Conservation (phyloP, 1,284 basidiomycete species). For the Fomitiporia mediterranea region DNA sequence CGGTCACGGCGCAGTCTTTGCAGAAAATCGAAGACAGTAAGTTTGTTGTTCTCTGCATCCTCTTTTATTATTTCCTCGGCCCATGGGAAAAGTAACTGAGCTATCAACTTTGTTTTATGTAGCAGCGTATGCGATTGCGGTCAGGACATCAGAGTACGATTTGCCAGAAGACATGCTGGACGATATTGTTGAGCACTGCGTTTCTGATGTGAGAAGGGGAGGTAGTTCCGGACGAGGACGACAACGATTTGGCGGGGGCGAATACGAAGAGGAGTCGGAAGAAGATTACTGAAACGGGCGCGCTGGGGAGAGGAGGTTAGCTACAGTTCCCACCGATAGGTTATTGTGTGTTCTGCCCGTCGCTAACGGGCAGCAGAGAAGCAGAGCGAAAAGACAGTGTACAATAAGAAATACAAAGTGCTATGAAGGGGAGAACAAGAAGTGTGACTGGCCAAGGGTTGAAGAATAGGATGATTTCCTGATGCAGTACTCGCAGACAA, state of each 20-base stretch:
- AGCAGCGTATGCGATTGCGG: conserved; percentile 68
- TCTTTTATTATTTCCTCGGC: too few species aligned
- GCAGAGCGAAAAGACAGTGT: too few species aligned
- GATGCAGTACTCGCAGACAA: background rate
- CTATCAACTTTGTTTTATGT: background rate
- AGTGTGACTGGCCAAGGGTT: background rate
- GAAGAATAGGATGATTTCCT: background rate
- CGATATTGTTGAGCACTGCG: conserved; percentile 50
- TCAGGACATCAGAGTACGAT: conserved; percentile 69
- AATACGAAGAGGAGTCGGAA: background rate
- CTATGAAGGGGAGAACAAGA: background rate
- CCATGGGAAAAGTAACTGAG: background rate
- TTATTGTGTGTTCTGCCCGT: background rate
- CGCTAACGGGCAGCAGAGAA: background rate
- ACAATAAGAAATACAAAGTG: conserved; percentile 3
- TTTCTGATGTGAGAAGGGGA: conserved; percentile 11
- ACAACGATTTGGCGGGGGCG: background rate
- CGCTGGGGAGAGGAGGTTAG: background rate
- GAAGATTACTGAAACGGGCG: background rate
- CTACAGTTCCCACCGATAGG: background rate
- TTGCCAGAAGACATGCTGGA: conserved; percentile 60
- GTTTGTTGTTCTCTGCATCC: conserved; percentile 23
- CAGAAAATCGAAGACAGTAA: conserved; percentile 93
- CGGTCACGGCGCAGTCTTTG: conserved; percentile 79
- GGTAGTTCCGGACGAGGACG: background rate